phyloP scores from a whole-genome alignment of 352 stramenopile species.

The Phytophthora syringae region DNA sequence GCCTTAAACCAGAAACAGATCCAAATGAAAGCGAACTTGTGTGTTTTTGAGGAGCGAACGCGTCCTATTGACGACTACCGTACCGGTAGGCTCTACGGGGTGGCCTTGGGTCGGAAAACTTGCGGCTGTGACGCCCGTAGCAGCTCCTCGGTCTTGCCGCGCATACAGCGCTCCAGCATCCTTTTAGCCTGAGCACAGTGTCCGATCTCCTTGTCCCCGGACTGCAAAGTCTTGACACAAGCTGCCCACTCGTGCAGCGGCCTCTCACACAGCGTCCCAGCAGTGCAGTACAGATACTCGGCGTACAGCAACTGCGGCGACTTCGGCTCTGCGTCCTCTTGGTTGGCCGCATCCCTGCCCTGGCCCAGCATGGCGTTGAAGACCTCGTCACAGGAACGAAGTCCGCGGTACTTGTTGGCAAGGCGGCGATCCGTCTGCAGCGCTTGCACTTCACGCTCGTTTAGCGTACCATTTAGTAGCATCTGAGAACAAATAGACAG shows the following conservation, averaged over 20 bases:
- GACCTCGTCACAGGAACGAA: conserved; percentile 59
- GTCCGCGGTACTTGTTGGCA: conserved; percentile 44
- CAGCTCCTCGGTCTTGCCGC: conserved; percentile 64
- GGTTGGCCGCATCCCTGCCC: conserved; percentile 11
- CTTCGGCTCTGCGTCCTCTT: conserved; percentile 26
- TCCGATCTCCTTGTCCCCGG: conserved; percentile 42
- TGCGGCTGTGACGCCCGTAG: conserved; percentile 68
- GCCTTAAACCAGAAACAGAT: conserved; percentile 46
- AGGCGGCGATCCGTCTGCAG: conserved; percentile 50
- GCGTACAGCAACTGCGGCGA: conserved; percentile 57
- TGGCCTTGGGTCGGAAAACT: conserved; percentile 53
- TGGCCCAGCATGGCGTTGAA: conserved; percentile 59
- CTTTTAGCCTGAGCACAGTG: conserved; percentile 60
- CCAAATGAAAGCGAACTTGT: conserved; percentile 38
- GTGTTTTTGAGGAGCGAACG: conserved; percentile 33
- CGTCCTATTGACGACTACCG: conserved; percentile 13
- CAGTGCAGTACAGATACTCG: conserved; percentile 69
- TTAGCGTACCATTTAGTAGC: conserved; percentile 47
- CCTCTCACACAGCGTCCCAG: conserved; percentile 54
- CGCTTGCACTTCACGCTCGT: conserved; percentile 48
- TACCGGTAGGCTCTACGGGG: conserved; percentile 25
- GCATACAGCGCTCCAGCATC: conserved; percentile 81
- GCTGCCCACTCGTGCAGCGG: conserved; percentile 57
- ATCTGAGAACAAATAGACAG: conserved; percentile 35
- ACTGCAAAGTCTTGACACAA: conserved; percentile 57